Percentiles rank a stretch among this genome's conserved stretches.
These are phyloP conservation scores for Claviceps citrina DNA, from an alignment of 2,329 filamentous ascomycete genomes.

Conservation along the genomic window DNA sequence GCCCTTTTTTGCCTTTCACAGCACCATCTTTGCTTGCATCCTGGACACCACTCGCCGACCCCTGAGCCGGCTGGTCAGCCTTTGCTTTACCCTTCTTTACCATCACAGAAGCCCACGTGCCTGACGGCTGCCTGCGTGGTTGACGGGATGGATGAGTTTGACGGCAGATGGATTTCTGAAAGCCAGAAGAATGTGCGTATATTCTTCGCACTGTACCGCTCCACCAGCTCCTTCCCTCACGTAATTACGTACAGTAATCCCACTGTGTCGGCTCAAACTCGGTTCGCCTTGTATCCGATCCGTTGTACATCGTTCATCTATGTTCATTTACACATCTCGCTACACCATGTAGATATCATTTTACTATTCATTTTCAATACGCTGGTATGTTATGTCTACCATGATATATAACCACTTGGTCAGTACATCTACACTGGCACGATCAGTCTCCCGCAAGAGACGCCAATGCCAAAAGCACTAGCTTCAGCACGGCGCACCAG, in stretches of 20 bases:
- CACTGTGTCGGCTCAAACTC: background rate
- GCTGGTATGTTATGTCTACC: slow-evolving; percentile 6
- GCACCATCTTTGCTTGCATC: slow-evolving; percentile 41
- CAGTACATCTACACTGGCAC: slow-evolving; percentile 9
- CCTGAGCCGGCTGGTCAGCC: slow-evolving; percentile 22
- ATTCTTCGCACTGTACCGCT: slow-evolving; percentile 3
- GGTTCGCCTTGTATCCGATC: too few relatives aligned
- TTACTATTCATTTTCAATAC: slow-evolving; percentile 9
- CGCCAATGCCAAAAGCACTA: slow-evolving; percentile 14
- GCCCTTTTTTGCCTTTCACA: slow-evolving; percentile 26
- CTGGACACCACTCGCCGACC: slow-evolving; percentile 19
- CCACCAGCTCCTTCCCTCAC: too few relatives aligned
- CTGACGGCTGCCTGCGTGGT: background rate
- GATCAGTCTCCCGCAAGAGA: slow-evolving; percentile 4
- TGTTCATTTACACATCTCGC: too few relatives aligned
- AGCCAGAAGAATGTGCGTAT: background rate
- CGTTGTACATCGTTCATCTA: too few relatives aligned
- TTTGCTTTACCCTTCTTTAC: slow-evolving; percentile 40
- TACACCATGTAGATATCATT: background rate
- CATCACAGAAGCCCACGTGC: slow-evolving; percentile 19
- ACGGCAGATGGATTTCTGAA: background rate
- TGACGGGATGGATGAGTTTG: background rate
- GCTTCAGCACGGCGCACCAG: slow-evolving; percentile 6
- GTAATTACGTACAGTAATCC: background rate
- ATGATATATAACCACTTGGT: slow-evolving; percentile 15